Conservation (phyloP, 2,329 filamentous ascomycete species). For the Cytospora mali region DNA sequence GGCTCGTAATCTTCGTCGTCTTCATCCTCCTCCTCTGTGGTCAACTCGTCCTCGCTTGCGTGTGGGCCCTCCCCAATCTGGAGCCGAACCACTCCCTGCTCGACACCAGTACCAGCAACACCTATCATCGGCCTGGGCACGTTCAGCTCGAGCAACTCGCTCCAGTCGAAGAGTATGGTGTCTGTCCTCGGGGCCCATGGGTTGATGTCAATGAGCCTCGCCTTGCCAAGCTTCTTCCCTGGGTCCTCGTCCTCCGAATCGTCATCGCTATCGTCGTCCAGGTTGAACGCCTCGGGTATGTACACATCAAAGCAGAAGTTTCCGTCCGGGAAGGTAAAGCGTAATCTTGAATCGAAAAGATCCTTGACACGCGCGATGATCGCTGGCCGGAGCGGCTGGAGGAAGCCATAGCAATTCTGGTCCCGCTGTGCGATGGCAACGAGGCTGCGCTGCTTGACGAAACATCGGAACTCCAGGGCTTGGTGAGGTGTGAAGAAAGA, state of each 20-base stretch:
- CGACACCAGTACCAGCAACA: constrained; percentile 40
- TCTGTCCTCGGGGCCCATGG: constrained; percentile 92
- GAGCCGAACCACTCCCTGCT: constrained; percentile 27
- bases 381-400: constrained; percentile 63
- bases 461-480: constrained; percentile 92
- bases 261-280: constrained; percentile 40
- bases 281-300: constrained; percentile 64
- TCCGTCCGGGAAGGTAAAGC: constrained; percentile 78
- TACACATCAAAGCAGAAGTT: constrained; percentile 93
- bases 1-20: constrained; percentile 64
- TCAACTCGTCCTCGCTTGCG: constrained; percentile 40
- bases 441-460: constrained; percentile 80
- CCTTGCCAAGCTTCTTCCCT: constrained; percentile 64
- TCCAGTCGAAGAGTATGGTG: constrained; percentile 85
- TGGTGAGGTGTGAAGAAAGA: constrained; percentile 89
- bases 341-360: constrained; percentile 76
- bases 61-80: constrained; percentile 35
- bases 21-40: constrained; percentile 42
- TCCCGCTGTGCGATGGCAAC: constrained; percentile 88
- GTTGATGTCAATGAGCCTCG: constrained; percentile 92
- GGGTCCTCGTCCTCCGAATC: constrained; percentile 50
- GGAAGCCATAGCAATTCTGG: constrained; percentile 85
- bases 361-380: constrained; percentile 70
- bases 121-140: constrained; percentile 62
- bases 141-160: constrained; percentile 76